These are phyloP conservation scores for Tricholoma sp. DNA, from an alignment of 768 basidiomycete species.

Conservation along the genomic window DNA sequence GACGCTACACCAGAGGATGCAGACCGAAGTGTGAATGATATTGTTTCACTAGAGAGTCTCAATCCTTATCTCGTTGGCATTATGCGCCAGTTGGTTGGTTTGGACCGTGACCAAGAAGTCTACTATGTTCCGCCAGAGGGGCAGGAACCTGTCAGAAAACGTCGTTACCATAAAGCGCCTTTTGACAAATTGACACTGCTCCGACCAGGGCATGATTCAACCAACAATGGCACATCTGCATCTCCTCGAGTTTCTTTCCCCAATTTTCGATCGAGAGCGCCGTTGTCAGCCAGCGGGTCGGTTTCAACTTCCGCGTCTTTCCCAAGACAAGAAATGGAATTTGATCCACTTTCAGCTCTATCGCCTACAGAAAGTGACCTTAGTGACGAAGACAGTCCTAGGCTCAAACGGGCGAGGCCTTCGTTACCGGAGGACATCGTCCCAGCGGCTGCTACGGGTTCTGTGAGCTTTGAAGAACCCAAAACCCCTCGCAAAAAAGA, in stretches of 20 bases:
- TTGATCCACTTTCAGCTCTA: constrained; percentile 17
- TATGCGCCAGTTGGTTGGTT: constrained; percentile 57
- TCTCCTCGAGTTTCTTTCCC: constrained; percentile 23
- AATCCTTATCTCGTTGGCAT: constrained; percentile 49
- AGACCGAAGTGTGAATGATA: constrained; percentile 38
- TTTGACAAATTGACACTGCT: constrained; percentile 15
- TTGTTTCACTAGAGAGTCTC: constrained; percentile 44
- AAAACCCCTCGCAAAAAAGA: constrained; percentile 1
- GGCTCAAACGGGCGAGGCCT: constrained; percentile 20
- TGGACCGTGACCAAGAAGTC: constrained; percentile 62
- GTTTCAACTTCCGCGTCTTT: constrained; percentile 24
- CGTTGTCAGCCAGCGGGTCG: constrained; percentile 24
- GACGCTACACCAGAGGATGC: constrained; percentile 49
- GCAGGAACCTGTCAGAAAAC: constrained; percentile 27
- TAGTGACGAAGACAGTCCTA: constrained; percentile 23
- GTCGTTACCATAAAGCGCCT: constrained; percentile 15
- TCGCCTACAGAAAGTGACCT: constrained; percentile 23
- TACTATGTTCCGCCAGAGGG: constrained; percentile 54
- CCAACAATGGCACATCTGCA: constrained; percentile 12
- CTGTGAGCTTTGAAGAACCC: constrained; percentile 1
- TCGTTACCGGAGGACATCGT: constrained; percentile 20
- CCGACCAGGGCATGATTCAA: constrained; percentile 10
- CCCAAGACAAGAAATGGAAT: constrained; percentile 15
- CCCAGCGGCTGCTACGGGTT: constrained; percentile 4
- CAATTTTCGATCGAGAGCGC: constrained; percentile 19